Conservation (phyloP, 2,329 filamentous ascomycete genomes). For the Myriosclerotinia duriaeana region DNA sequence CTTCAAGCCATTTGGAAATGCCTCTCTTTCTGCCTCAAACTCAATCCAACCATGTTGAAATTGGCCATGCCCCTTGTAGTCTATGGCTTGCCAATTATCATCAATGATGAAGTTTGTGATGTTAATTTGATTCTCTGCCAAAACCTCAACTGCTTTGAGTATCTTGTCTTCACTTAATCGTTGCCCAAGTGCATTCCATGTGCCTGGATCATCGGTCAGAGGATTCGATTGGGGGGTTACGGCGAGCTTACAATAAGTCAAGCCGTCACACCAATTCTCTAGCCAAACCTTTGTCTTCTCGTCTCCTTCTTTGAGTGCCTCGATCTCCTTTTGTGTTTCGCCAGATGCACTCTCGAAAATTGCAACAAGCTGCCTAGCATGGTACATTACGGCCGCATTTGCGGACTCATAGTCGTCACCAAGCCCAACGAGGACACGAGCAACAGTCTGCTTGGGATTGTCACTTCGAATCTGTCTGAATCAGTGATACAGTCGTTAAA, state of each 20-base stretch:
- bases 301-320: conserved; percentile 50
- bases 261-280: conserved; percentile 85
- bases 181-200: conserved; percentile 92
- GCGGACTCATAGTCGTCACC: conserved; percentile 73
- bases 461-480: conserved; percentile 64
- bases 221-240: neutral
- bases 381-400: conserved; percentile 80
- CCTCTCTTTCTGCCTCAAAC: conserved; percentile 79
- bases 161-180: conserved; percentile 79
- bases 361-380: conserved; percentile 68
- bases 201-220: conserved; percentile 50
- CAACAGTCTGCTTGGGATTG: conserved; percentile 52
- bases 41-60: conserved; percentile 68
- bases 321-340: conserved; percentile 49
- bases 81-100: conserved; percentile 90
- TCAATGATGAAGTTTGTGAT: conserved; percentile 90
- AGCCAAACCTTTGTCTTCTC: conserved; percentile 59
- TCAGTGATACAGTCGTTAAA: conserved; percentile 1
- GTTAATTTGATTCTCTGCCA: conserved; percentile 71
- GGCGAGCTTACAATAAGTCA: conserved; percentile 69
- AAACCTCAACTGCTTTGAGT: conserved; percentile 67
- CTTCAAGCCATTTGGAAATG: conserved; percentile 79
- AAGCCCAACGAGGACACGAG: conserved; percentile 67
- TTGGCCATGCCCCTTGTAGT: conserved; percentile 50
- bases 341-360: conserved; percentile 47